A percentile compares a stretch with the other conserved stretches of the same genome.
Conservation (phyloP, 441 rosid species). For the Brassica balearica region DNA sequence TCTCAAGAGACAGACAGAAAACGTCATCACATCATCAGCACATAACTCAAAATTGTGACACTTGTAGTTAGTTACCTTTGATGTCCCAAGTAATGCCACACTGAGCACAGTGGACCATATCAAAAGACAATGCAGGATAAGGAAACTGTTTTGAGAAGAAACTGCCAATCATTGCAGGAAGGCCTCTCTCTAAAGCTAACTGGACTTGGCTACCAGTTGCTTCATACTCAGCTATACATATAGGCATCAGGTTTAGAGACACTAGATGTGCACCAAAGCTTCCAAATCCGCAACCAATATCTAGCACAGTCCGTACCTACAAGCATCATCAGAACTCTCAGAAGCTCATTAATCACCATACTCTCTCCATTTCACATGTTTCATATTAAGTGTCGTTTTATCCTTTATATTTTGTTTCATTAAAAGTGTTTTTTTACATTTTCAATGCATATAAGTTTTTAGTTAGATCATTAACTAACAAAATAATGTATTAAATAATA, state of each 20-base stretch:
- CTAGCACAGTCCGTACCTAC: constrained; percentile 80
- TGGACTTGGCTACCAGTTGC: constrained; percentile 98
- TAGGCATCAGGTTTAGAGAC: constrained; percentile 79
- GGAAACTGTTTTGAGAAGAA: constrained; percentile 88
- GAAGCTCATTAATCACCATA: not conserved
- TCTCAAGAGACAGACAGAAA: constrained; percentile 30
- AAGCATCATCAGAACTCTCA: constrained; percentile 27
- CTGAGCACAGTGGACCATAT: constrained; percentile 98
- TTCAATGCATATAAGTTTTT: not conserved
- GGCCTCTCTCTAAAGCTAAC: constrained; percentile 96
- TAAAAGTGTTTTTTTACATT: not conserved
- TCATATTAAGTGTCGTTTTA: not conserved
- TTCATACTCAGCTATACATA: constrained; percentile 92
- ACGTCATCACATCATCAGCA: constrained; percentile 11
- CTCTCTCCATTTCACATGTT: not conserved
- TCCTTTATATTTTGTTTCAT: not conserved
- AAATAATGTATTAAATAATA: not conserved
- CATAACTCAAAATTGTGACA: not conserved
- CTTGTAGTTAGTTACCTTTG: constrained; percentile 61
- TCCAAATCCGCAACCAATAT: constrained; percentile 98
- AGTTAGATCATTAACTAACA: not conserved
- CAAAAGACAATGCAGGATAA: constrained; percentile 84
- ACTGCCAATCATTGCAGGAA: constrained; percentile 93
- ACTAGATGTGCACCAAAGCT: constrained; percentile 96
- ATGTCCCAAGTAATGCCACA: constrained; percentile 88